Conservation (phyloP, 2,329 filamentous ascomycete genomes). For the Didymella lethalis region DNA sequence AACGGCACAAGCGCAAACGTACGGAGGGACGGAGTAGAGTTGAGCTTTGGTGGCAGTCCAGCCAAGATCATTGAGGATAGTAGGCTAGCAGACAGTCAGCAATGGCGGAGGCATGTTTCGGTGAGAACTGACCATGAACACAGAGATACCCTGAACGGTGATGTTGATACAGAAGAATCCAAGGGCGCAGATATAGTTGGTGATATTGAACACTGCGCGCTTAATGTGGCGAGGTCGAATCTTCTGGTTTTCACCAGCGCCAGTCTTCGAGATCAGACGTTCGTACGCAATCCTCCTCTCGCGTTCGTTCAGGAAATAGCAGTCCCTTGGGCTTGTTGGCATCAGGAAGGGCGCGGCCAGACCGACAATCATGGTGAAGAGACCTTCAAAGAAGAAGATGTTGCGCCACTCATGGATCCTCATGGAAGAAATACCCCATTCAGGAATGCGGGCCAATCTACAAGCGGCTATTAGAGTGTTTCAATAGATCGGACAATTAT, state of each 20-base stretch:
- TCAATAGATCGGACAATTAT: not conserved
- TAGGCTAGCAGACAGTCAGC: conserved; percentile 39
- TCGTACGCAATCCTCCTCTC: conserved; percentile 63
- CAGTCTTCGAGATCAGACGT: conserved; percentile 61
- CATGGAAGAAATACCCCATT: conserved; percentile 58
- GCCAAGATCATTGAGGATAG: conserved; percentile 49
- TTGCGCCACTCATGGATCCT: conserved; percentile 56
- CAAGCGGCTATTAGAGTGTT: conserved; percentile 8
- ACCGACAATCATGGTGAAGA: conserved; percentile 62
- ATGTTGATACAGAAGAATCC: conserved; percentile 69
- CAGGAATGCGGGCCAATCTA: conserved; percentile 55
- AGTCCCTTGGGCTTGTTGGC: conserved; percentile 59
- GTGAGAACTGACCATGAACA: conserved; percentile 47
- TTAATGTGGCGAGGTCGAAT: conserved; percentile 61
- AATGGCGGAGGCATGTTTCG: not conserved
- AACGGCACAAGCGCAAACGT: conserved; percentile 48
- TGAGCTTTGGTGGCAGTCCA: conserved; percentile 51
- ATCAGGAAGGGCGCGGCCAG: conserved; percentile 60
- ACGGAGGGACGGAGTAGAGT: conserved; percentile 51
- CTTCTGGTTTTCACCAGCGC: conserved; percentile 56
- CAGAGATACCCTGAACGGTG: conserved; percentile 60
- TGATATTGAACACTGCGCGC: conserved; percentile 62
- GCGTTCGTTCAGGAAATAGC: conserved; percentile 61
- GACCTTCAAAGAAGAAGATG: conserved; percentile 70
- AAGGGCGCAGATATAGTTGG: conserved; percentile 66